These are phyloP conservation scores for Kodamaea sp. DNA, from an alignment of 1,139 yeast genomes.

Conservation along the genomic window DNA sequence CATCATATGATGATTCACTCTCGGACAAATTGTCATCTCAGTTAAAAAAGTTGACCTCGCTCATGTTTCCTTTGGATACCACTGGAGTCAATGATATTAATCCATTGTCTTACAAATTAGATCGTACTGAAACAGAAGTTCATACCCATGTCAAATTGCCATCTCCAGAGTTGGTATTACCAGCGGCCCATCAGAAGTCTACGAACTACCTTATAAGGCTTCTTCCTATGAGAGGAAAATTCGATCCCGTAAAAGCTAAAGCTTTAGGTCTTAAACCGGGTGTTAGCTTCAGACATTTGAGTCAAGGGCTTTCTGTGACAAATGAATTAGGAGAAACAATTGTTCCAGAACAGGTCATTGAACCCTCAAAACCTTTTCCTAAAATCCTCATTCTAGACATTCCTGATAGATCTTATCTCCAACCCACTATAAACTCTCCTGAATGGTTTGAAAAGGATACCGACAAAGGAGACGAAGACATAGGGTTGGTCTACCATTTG, in stretches of 20 bases:
- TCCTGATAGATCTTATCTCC: constrained; percentile 58
- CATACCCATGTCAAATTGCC: constrained; percentile 47
- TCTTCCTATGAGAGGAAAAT: constrained; percentile 75
- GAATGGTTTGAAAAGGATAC: constrained; percentile 27
- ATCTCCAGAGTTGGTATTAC: constrained; percentile 18
- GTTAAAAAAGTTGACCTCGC: constrained; percentile 35
- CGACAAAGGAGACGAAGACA: constrained; percentile 34
- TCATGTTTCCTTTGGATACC: constrained; percentile 55
- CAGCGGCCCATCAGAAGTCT: constrained; percentile 28
- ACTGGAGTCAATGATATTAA: constrained; percentile 36
- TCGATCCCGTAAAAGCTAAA: constrained; percentile 64
- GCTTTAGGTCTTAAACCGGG: constrained; percentile 74
- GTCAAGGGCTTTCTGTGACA: constrained; percentile 60
- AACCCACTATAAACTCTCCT: constrained; percentile 36
- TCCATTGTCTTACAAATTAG: constrained; percentile 42
- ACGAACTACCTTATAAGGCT: constrained; percentile 65
- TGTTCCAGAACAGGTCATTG: constrained; percentile 73
- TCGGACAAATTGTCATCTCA: constrained; percentile 15
- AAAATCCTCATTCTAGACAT: constrained; percentile 73
- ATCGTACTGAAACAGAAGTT: constrained; percentile 41
- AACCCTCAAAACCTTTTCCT: constrained; percentile 56
- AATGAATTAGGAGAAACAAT: constrained; percentile 61
- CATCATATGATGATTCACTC: neutral
- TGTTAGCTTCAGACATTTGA: constrained; percentile 53
- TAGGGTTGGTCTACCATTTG: constrained; percentile 70